Evolutionary conservation across 441 rosid genomes (phyloP), one percentile per base, ranked within the genome.

Genomic region (Cnidoscolus chayamansa): DNA sequence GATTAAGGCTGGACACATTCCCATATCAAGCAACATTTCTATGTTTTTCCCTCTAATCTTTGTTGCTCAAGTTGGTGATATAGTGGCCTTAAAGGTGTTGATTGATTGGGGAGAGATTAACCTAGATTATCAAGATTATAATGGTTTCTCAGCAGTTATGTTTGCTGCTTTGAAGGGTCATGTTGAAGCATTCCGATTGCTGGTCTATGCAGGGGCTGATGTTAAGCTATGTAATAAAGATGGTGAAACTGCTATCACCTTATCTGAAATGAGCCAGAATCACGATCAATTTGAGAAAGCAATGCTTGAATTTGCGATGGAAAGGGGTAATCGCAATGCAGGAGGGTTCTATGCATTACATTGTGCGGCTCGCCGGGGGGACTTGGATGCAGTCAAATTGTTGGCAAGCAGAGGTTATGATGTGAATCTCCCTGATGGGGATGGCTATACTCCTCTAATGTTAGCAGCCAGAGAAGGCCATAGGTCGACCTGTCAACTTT

Each of bases 351-450:
- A 83, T 54, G 98, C 98, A 7, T 74, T 95, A 71, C 99, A 95
- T 74, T 95, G 91, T 67, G 99, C 97, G 48, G 98, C 98, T 20
- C 90, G 98, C 58, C 92, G 84, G 56, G 97, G 97, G 61, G 98
- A 89, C 66, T 55, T 86, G 48, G 90, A 83, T 40, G 96, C 99
- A 7, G 97, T 85, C 63, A 77, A 77, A 78, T 81, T 95, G 68
- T 76, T 95, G 79, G 78, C 84, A 30, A 85, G 84, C 10, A 89
- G 84, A 70, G 97, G 93, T 15, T 91, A 88, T 64, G 90, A 85
- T 77, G 89, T 88, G n/a, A 94, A 93, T 71, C 74, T 90, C 16
- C 87, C 85, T 0, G 94, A 93, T 45, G 90, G 89, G 48, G 90
- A 90, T 25, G 95, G 92, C 35, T 87, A 90, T 79, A 90, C 98